phyloP scores from a whole-genome alignment of 2,329 filamentous ascomycete species.

The Sporothrix protearum region DNA sequence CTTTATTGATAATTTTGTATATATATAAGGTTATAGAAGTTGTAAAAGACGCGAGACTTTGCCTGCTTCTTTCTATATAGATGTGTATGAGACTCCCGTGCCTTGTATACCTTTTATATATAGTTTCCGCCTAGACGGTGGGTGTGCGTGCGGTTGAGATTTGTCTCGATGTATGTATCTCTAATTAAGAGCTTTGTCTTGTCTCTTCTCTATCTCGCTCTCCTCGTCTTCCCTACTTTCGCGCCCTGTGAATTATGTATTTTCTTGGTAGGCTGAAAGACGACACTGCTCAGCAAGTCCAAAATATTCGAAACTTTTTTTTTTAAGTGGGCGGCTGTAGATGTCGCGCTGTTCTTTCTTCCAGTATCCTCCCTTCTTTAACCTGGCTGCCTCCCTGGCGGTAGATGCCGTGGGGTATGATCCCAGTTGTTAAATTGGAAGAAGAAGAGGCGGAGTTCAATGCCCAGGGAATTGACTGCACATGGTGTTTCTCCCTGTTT shows the following conservation, averaged over 20 bases:
- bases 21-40: no score
- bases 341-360: neutral
- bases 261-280: neutral
- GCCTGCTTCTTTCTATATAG: neutral
- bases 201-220: neutral
- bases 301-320: neutral
- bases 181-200: neutral
- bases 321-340: neutral
- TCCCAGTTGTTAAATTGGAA: neutral
- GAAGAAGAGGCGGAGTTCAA: neutral
- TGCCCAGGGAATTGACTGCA: neutral
- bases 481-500: neutral
- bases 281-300: neutral
- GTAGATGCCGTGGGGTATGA: neutral
- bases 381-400: neutral
- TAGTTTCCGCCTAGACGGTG: no score
- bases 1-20: no score
- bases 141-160: neutral
- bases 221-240: neutral
- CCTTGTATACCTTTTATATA: neutral
- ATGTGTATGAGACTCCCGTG: neutral
- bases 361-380: neutral
- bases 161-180: neutral
- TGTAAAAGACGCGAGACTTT: no score
- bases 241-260: neutral